Base-by-base conservation (phyloP, 345 rosid genomes). In the Ailanthus altissimus region DNA sequence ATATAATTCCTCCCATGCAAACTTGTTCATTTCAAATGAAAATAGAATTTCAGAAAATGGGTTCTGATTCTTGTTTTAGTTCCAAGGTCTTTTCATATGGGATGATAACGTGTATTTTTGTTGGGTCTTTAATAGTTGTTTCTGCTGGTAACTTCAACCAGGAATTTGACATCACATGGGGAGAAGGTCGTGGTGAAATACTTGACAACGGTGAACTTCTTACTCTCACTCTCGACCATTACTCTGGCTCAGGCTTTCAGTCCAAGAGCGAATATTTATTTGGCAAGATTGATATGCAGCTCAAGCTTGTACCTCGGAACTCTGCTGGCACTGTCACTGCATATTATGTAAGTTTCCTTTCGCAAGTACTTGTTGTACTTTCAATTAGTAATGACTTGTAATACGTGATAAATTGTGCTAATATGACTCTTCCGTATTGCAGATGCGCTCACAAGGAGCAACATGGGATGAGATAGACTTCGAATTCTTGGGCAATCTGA, bases 391-490 rank as follows among this genome's bases (percentile, higher is more conserved):
- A n/a, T n/a, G n/a, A n/a, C n/a, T n/a, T n/a, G n/a, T n/a, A n/a
- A n/a, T n/a, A n/a, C n/a, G n/a, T n/a, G n/a, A n/a, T n/a, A n/a
- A n/a, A n/a, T n/a, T n/a, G 23, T 38, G 50, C 56, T 73, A 25
- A 73, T 5, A 6, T 3, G 28, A 42, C n/a, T 42, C n/a, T 16
- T 43, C 20, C 6, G 9, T 60, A 15, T 11, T 81, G 83, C 87
- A 90, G 93, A 72, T 93, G 53, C 84, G 82, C 36, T 90, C 97
- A 0, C 64, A 71, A 49, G 97, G 93, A 49, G 73, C 85, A 62
- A 53, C 82, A 9, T 88, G 90, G 89, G 94, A 91, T 70, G 97
- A 91, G 69, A 89, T 93, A 16, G 94, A 90, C 75, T 88, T 93
- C 38, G 97, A 91, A 75, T 93, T 93, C 88, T 72, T 90, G 72